Evolutionary conservation across 2,329 filamentous ascomycete species (phyloP).

Genomic region (Pseudopithomyces chartarum): DNA sequence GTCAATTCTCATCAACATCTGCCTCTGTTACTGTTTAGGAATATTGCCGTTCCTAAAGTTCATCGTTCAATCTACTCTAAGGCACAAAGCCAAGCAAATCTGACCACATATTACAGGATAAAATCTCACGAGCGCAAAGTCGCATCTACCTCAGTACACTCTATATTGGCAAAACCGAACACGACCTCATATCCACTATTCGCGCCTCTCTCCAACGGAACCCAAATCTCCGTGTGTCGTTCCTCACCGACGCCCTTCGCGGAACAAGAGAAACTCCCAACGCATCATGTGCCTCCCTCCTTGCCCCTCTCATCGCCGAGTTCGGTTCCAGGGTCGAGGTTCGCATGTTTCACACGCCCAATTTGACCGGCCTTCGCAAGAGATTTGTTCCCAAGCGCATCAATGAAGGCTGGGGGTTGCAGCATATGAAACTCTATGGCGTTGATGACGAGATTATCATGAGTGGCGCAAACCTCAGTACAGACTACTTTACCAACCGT

Average conservation of each 20-base stretch:
- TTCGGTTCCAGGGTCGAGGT: constrained; percentile 89
- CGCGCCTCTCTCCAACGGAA: constrained; percentile 75
- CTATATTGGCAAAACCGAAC: constrained; percentile 93
- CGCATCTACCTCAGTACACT: constrained; percentile 93
- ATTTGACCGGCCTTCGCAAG: constrained; percentile 85
- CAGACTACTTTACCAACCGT: constrained; percentile 94
- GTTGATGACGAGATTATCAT: constrained; percentile 95
- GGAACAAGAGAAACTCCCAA: constrained; percentile 89
- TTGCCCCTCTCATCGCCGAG: constrained; percentile 81
- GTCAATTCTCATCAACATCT: not conserved
- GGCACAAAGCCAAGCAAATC: not conserved
- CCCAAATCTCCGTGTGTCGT: constrained; percentile 77
- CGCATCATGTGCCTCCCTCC: constrained; percentile 83
- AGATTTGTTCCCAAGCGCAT: constrained; percentile 83
- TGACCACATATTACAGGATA: constrained; percentile 51
- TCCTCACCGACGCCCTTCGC: constrained; percentile 87
- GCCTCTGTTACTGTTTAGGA: too few relatives aligned
- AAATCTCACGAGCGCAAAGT: constrained; percentile 77
- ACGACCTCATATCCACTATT: constrained; percentile 82
- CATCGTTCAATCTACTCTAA: not conserved
- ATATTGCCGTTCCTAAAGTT: too few relatives aligned
- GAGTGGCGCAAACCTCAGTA: constrained; percentile 84
- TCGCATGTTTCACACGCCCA: constrained; percentile 97
- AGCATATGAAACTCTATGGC: constrained; percentile 99
- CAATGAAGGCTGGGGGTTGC: constrained; percentile 97